Conservation (phyloP, 331 rosid species). For the Malus hybrid region DNA sequence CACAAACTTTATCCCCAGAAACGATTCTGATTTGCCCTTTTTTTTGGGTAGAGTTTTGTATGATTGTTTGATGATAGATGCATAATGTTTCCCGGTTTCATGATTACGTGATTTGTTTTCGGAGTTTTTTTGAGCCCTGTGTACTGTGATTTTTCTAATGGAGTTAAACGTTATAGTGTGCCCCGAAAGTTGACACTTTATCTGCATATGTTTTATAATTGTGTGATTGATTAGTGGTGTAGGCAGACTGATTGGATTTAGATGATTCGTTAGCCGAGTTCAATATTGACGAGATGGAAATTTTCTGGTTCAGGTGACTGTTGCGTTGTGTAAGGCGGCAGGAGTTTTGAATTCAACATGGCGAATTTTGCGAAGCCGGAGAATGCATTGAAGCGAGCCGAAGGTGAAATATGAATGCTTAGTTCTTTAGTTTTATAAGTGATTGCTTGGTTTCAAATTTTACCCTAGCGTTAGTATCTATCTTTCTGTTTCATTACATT, state of each 20-base stretch:
- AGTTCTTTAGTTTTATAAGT: not conserved
- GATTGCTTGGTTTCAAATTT: not conserved
- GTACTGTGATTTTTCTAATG: too few relatives aligned
- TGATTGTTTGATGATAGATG: not conserved
- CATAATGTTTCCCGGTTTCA: not conserved
- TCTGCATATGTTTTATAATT: not conserved
- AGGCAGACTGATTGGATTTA: not conserved
- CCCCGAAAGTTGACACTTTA: not conserved
- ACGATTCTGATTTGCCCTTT: not conserved
- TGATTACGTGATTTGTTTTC: not conserved
- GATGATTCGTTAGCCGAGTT: not conserved
- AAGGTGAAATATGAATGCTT: slow-evolving; percentile 38
- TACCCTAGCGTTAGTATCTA: not conserved
- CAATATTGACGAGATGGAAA: too few relatives aligned
- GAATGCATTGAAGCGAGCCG: slow-evolving; percentile 81
- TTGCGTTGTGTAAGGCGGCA: slow-evolving; percentile 9
- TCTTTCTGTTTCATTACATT: not conserved
- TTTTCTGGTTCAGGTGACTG: slow-evolving; percentile 13
- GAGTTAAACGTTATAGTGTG: not conserved
- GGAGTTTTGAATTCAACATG: slow-evolving; percentile 26
- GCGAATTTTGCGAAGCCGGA: slow-evolving; percentile 72
- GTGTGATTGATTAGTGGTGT: not conserved
- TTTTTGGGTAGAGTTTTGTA: not conserved
- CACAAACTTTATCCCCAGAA: not conserved
- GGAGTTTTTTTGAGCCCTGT: too few relatives aligned